phyloP scores from a whole-genome alignment of 2,329 filamentous ascomycete genomes.

The Chaetomium globosum region DNA sequence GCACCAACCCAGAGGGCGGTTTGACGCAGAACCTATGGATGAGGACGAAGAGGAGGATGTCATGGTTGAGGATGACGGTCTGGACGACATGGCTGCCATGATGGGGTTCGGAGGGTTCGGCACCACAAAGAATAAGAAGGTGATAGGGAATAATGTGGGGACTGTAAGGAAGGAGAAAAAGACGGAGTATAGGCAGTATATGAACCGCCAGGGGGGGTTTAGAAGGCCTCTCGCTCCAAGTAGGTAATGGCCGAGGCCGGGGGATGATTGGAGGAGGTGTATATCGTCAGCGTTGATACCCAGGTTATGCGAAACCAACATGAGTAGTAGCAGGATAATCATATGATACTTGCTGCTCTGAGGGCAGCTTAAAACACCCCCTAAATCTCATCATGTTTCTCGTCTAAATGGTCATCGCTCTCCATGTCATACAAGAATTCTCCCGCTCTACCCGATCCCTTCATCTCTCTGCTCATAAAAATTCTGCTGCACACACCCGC shows the following conservation, averaged over 20 bases:
- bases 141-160: constrained; percentile 82
- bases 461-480: constrained; percentile 90
- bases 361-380: constrained; percentile 29
- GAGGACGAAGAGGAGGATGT: constrained; percentile 54
- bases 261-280: not conserved
- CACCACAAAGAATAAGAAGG: constrained; percentile 84
- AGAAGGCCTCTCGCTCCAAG: constrained; percentile 72
- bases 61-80: constrained; percentile 65
- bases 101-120: constrained; percentile 91
- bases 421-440: constrained; percentile 98
- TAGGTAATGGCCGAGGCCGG: constrained; percentile 37
- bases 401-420: constrained; percentile 82
- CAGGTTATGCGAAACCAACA: constrained; percentile 18
- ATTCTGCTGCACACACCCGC: constrained; percentile 87
- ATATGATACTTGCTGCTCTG: not conserved
- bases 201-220: constrained; percentile 83
- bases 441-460: constrained; percentile 79
- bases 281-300: constrained; percentile 28
- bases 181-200: constrained; percentile 94
- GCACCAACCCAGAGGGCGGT: constrained; percentile 31
- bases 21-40: constrained; percentile 40
- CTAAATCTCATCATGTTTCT: constrained; percentile 75
- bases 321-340: not conserved
- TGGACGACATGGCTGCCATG: constrained; percentile 75
- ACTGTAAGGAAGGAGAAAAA: constrained; percentile 90